Evolutionary conservation across 768 basidiomycete species (phyloP).

Genomic region (Terana coerulea): DNA sequence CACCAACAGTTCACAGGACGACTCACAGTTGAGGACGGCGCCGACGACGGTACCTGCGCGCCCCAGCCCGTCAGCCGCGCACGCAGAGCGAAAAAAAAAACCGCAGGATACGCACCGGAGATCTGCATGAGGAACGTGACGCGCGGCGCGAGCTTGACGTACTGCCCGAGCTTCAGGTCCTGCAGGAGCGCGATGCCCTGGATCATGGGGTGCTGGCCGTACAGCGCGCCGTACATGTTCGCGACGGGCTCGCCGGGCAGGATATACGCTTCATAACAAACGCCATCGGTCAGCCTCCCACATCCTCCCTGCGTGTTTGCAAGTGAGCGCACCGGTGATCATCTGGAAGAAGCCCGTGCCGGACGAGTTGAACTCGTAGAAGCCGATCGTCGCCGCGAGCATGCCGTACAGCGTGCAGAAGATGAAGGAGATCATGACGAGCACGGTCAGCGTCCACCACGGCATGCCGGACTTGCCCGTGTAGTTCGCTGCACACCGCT

Average conservation of each 20-base stretch:
- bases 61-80: background rate
- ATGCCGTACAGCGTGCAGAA: conserved; percentile 50
- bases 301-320: too few species aligned
- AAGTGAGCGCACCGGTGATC: conserved; percentile 16
- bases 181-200: conserved; percentile 50
- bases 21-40: conserved; percentile 39
- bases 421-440: conserved; percentile 47
- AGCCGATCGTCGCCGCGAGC: conserved; percentile 26
- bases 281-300: background rate
- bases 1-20: background rate
- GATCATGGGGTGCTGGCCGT: conserved; percentile 30
- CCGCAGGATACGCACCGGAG: background rate
- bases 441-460: conserved; percentile 49
- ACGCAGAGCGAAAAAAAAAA: background rate
- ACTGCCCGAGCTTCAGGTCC: conserved; percentile 56
- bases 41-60: conserved; percentile 49
- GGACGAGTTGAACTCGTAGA: conserved; percentile 23
- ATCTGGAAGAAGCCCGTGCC: conserved; percentile 28
- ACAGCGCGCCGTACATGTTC: conserved; percentile 41
- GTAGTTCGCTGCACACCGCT: conserved; percentile 30
- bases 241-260: conserved; percentile 27
- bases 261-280: conserved; percentile 19
- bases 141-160: conserved; percentile 61
- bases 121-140: conserved; percentile 43
- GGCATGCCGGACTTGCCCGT: conserved; percentile 51